Evolutionary conservation across 169 alveolate species (phyloP).

Genomic region (Amoebophrya sp.): DNA sequence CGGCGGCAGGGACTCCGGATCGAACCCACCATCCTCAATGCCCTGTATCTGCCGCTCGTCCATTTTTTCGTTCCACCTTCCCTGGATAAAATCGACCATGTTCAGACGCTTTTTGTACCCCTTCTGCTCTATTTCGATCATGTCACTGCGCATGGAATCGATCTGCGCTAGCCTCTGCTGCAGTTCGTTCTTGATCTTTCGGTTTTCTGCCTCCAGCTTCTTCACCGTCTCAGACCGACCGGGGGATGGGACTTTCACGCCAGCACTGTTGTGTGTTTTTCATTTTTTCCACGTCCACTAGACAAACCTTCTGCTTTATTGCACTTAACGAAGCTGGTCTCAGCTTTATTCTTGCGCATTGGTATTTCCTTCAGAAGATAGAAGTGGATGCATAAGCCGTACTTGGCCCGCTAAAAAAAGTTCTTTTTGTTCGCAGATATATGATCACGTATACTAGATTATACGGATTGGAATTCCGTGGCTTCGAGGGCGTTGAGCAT

Average conservation of each 20-base stretch:
- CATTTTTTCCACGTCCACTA: too few relatives aligned
- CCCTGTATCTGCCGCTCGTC: not conserved
- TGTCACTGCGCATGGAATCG: not conserved
- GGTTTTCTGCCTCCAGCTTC: not conserved
- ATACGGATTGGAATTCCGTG: not conserved
- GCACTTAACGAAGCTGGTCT: too few relatives aligned
- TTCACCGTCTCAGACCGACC: slow-evolving; percentile 17
- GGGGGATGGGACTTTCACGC: not conserved
- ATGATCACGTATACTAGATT: too few relatives aligned
- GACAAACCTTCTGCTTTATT: too few relatives aligned
- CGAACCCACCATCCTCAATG: not conserved
- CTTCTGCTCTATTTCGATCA: not conserved
- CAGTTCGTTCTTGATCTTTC: not conserved
- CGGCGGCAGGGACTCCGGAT: slow-evolving; percentile 8
- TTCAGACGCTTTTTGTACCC: not conserved
- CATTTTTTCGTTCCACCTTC: not conserved
- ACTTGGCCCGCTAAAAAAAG: too few relatives aligned
- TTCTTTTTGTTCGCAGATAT: too few relatives aligned
- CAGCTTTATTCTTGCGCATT: too few relatives aligned
- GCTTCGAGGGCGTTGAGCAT: not conserved
- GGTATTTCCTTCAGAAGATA: too few relatives aligned
- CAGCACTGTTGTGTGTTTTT: not conserved
- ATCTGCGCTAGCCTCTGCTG: slow-evolving; percentile 8
- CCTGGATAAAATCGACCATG: not conserved
- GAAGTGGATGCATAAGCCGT: too few relatives aligned